Evolutionary conservation across 805 yeast genomes (phyloP).

Genomic region (Phaffomyces thermotolerans): DNA sequence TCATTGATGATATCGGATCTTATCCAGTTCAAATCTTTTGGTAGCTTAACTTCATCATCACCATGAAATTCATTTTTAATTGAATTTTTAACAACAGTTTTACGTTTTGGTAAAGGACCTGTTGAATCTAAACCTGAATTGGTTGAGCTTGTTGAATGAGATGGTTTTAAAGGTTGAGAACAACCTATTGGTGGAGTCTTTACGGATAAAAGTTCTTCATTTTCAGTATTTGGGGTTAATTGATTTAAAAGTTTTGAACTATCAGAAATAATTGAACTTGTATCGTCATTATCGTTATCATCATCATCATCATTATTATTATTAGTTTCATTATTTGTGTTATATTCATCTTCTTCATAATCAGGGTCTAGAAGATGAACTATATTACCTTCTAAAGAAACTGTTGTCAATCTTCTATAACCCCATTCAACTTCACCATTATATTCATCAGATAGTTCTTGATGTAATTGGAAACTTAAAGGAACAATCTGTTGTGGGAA

Average conservation of each 20-base stretch:
- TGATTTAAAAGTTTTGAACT: conserved; percentile 8
- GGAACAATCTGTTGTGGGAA: conserved; percentile 94
- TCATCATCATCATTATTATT: conserved; percentile 1
- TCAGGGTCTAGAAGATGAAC: conserved; percentile 21
- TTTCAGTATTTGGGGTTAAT: conserved; percentile 4
- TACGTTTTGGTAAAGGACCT: conserved; percentile 25
- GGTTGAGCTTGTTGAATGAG: conserved; percentile 4
- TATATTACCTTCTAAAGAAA: conserved; percentile 81
- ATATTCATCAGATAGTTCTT: conserved; percentile 68
- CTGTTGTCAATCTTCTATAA: conserved; percentile 79
- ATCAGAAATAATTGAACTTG: conserved; percentile 21
- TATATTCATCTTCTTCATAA: conserved; percentile 9
- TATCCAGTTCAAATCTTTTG: conserved; percentile 73
- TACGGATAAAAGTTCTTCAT: conserved; percentile 10
- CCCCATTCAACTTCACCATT: conserved; percentile 92
- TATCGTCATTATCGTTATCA: conserved; percentile 13
- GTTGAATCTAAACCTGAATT: conserved; percentile 7
- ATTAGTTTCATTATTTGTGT: too few species aligned
- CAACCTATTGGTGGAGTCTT: background rate
- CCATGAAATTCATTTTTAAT: conserved; percentile 18
- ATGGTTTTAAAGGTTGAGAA: conserved; percentile 9
- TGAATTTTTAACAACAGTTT: conserved; percentile 31
- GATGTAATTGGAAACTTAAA: conserved; percentile 77
- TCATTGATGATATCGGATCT: conserved; percentile 52
- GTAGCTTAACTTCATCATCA: conserved; percentile 30